These are phyloP conservation scores for Kwoniella newhampshirensis DNA, from an alignment of 768 basidiomycete species.

Conservation along the genomic window DNA sequence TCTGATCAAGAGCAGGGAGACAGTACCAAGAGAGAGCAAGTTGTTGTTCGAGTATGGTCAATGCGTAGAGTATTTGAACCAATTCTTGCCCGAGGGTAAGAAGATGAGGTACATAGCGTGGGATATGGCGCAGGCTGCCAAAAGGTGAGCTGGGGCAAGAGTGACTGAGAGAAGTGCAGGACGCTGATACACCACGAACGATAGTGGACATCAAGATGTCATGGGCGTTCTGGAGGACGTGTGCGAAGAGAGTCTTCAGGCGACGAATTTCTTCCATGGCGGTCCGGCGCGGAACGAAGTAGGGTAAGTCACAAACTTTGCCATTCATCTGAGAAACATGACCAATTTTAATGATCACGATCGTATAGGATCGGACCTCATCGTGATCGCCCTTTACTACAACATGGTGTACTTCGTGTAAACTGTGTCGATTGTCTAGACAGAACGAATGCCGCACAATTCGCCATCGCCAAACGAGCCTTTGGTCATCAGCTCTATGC, in stretches of 20 bases:
- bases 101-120: slow-evolving; percentile 89
- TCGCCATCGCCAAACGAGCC: slow-evolving; percentile 92
- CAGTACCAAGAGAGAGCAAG: slow-evolving; percentile 72
- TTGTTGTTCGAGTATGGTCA: slow-evolving; percentile 85
- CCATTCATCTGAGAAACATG: not conserved
- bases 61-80: slow-evolving; percentile 89
- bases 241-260: slow-evolving; percentile 86
- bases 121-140: slow-evolving; percentile 95
- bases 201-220: slow-evolving; percentile 89
- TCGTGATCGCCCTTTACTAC: slow-evolving; percentile 61
- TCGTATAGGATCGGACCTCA: slow-evolving; percentile 13
- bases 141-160: slow-evolving; percentile 64
- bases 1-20: slow-evolving; percentile 67
- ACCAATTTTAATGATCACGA: not conserved
- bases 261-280: slow-evolving; percentile 93
- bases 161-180: not conserved
- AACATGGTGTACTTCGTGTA: slow-evolving; percentile 86
- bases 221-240: slow-evolving; percentile 92
- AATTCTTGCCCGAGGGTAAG: slow-evolving; percentile 81
- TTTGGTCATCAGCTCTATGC: slow-evolving; percentile 94
- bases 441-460: slow-evolving; percentile 93
- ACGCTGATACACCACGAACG: slow-evolving; percentile 1
- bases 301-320: slow-evolving; percentile 18
- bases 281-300: slow-evolving; percentile 60
- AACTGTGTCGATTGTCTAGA: slow-evolving; percentile 98